Evolutionary conservation across 1,284 basidiomycete species (phyloP).

Genomic region (Farysia itapuensis): DNA sequence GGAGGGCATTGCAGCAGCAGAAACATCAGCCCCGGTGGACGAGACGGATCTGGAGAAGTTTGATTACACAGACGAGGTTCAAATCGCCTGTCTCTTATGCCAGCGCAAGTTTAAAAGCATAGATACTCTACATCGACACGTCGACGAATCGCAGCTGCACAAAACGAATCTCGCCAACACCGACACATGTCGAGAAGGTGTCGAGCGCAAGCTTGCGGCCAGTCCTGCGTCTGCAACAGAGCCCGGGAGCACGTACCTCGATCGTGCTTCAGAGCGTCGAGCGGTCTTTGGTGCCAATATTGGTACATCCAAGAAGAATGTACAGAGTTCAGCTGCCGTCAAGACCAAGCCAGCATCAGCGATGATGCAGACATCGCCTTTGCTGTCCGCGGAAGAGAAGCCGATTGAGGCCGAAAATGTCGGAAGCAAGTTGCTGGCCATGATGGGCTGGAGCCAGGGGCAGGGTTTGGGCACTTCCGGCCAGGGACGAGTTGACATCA

Average conservation of each 20-base stretch:
- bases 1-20: neutral
- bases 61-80: slow-evolving; percentile 25
- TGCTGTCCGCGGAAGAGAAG: slow-evolving; percentile 18
- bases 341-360: slow-evolving; percentile 8
- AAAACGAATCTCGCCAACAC: slow-evolving; percentile 16
- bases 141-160: slow-evolving; percentile 25
- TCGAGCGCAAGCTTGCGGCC: slow-evolving; percentile 8
- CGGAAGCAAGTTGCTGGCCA: slow-evolving; percentile 28
- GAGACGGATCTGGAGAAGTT: slow-evolving; percentile 3
- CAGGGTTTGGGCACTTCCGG: slow-evolving; percentile 17
- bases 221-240: neutral
- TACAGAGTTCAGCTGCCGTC: neutral
- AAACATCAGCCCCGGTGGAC: neutral
- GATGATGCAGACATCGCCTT: neutral
- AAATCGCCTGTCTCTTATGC: slow-evolving; percentile 34
- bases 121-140: slow-evolving; percentile 25
- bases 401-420: slow-evolving; percentile 27
- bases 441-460: slow-evolving; percentile 39
- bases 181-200: slow-evolving; percentile 15
- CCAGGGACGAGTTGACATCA: slow-evolving; percentile 17
- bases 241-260: slow-evolving; percentile 10
- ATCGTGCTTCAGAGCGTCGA: slow-evolving; percentile 36
- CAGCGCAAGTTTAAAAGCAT: slow-evolving; percentile 34
- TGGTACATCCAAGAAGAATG: neutral
- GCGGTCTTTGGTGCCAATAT: slow-evolving; percentile 35